These are phyloP conservation scores for Pseudonitzschia multiseries DNA, from an alignment of 108 stramenopile genomes.

Conservation along the genomic window DNA sequence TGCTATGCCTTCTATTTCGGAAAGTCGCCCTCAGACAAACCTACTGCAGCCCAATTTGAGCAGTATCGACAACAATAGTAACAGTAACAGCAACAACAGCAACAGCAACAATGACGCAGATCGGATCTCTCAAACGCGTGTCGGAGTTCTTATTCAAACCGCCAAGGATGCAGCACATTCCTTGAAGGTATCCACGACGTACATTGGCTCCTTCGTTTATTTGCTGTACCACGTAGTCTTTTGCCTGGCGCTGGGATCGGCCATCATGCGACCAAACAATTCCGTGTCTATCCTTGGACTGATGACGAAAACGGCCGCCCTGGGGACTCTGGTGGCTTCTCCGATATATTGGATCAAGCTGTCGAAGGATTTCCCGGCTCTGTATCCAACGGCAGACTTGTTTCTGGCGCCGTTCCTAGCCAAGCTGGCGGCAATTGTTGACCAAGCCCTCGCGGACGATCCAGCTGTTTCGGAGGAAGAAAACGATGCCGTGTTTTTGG, in stretches of 20 bases:
- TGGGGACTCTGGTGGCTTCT: conserved; percentile 35
- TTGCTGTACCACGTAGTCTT: conserved; percentile 66
- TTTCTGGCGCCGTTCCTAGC: conserved; percentile 80
- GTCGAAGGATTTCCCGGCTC: conserved; percentile 38
- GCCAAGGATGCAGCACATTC: background rate
- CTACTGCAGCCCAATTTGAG: background rate
- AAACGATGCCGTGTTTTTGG: conserved; percentile 56
- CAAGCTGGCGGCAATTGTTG: conserved; percentile 53
- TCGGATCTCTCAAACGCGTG: background rate
- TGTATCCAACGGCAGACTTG: conserved; percentile 57
- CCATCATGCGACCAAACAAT: conserved; percentile 56
- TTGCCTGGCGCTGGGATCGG: conserved; percentile 62
- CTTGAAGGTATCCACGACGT: conserved; percentile 9
- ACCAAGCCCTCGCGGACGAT: conserved; percentile 42
- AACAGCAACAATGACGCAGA: background rate
- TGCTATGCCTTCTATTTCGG: conserved; percentile 20
- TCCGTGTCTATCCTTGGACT: conserved; percentile 29
- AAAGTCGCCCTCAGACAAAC: background rate
- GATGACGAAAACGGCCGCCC: conserved; percentile 44
- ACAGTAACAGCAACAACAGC: background rate
- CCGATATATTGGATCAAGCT: conserved; percentile 25
- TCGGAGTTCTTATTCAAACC: background rate
- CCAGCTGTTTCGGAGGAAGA: conserved; percentile 27
- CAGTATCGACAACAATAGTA: background rate
- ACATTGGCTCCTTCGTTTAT: conserved; percentile 26